Conservation (phyloP, 768 basidiomycete species). For the Panus rudis region DNA sequence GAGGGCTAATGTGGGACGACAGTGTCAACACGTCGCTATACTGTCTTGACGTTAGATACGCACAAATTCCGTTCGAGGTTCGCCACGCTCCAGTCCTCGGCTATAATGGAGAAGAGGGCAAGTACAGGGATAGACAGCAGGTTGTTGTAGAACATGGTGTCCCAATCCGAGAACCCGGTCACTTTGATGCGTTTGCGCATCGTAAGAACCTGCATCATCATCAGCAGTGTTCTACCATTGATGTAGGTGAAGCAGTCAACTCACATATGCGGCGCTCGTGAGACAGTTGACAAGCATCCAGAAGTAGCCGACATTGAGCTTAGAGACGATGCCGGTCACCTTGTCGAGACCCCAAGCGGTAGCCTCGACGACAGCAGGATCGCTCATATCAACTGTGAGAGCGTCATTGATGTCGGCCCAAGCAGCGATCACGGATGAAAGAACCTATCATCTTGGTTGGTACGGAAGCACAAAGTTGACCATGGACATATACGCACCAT, state of each 20-base stretch:
- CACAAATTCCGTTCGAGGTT: conserved; percentile 85
- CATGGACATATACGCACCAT: conserved; percentile 53
- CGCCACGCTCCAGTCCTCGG: conserved; percentile 84
- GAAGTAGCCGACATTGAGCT: conserved; percentile 76
- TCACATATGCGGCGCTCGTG: conserved; percentile 83
- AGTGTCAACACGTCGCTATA: not conserved
- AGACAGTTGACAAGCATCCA: conserved; percentile 97
- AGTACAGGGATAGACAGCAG: conserved; percentile 90
- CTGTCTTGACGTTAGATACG: conserved; percentile 26
- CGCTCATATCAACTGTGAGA: conserved; percentile 27
- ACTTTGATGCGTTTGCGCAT: conserved; percentile 96
- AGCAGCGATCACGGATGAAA: conserved; percentile 96
- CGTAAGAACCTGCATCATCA: conserved; percentile 61
- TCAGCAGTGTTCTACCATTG: not conserved
- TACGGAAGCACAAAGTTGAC: not conserved
- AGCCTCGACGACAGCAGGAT: conserved; percentile 22
- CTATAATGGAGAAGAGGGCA: conserved; percentile 67
- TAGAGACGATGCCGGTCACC: conserved; percentile 41
- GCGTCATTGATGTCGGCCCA: conserved; percentile 71
- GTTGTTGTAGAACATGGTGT: conserved; percentile 99
- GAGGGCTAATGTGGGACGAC: conserved; percentile 51
- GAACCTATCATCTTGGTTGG: conserved; percentile 44
- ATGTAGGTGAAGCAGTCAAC: conserved; percentile 20
- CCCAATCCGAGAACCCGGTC: conserved; percentile 97
- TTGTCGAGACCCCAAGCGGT: conserved; percentile 21